These are phyloP conservation scores for Cucurbita ficifolia DNA, from an alignment of 306 rosid species.

Conservation along the genomic window DNA sequence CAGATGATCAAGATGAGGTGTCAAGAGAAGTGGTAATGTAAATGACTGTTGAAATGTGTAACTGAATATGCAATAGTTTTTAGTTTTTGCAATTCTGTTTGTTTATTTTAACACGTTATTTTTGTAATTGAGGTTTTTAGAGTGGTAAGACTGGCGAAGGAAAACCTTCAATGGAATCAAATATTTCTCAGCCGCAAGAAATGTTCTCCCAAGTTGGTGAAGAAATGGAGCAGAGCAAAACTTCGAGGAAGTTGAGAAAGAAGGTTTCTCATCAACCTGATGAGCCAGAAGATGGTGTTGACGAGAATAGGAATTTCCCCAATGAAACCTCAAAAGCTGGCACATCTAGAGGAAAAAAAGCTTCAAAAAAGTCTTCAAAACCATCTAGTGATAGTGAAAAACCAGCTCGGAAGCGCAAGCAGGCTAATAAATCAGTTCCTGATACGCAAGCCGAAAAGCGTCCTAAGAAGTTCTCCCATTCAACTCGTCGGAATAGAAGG, in stretches of 20 bases:
- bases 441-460: constrained; percentile 21
- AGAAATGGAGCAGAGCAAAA: constrained; percentile 23
- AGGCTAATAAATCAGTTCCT: constrained; percentile 25
- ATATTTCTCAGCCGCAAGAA: constrained; percentile 16
- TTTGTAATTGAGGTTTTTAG: constrained; percentile 20
- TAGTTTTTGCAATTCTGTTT: neutral
- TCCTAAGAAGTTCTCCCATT: constrained; percentile 59
- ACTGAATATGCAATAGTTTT: neutral
- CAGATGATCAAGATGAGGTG: constrained; percentile 19
- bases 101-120: constrained; percentile 7
- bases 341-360: constrained; percentile 27
- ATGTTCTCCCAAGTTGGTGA: constrained; percentile 13
- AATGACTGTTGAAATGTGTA: neutral
- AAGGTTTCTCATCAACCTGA: constrained; percentile 20
- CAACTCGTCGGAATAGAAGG: constrained; percentile 59
- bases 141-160: constrained; percentile 16
- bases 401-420: constrained; percentile 29
- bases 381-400: constrained; percentile 41
- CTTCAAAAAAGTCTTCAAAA: constrained; percentile 29
- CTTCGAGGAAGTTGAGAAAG: constrained; percentile 35
- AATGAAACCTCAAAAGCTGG: constrained; percentile 22
- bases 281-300: constrained; percentile 18
- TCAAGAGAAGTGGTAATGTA: constrained; percentile 22
- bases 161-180: constrained; percentile 13
- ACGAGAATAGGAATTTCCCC: constrained; percentile 15